Evolutionary conservation across 345 rosid genomes (phyloP), one percentile per base, ranked within the genome.

Genomic region (Brassica juncea): DNA sequence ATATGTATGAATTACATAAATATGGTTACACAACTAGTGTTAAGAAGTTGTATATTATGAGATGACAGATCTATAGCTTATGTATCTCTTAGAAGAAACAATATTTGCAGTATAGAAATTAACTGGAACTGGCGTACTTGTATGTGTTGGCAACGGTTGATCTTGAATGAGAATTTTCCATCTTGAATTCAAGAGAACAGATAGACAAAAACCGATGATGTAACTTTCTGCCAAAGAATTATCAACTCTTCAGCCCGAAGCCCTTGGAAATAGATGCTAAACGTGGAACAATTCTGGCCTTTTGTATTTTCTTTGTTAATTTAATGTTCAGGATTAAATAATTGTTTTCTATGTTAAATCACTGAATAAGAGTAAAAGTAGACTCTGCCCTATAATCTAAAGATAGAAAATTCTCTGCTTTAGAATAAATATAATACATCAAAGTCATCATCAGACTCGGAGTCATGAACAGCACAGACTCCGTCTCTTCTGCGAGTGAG

Each of bases 381-480:
- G 75, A 25, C 6, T 5, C 9, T 49, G 80, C 52, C 42, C n/a
- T 32, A 1, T 62, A 34, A 23, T 47, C 75, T 62, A 70, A 70
- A 77, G 80, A 70, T 70, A 62, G 70, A 77, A 62, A 70, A 32
- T n/a, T 77, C 6, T 70, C 30, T 70, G 75, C 31, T 70, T 21
- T 70, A 77, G 70, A 70, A 69, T 21, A 23, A 28, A 28, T 14
- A 68, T 54, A 6, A 37, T 59, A 67, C 60, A 76, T 76, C 67
- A 42, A 68, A 76, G 61, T 44, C 49, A 76, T 42, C 74, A 59
- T 57, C 67, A 67, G 60, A 39, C 59, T 68, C 25, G 49, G 30
- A 76, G 66, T 35, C 78, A 25, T 59, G 31, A 4, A 28, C 4
- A 19, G 64, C 64, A 39, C 47, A 39, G 23, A 68, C 34, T 68